These are phyloP conservation scores for Trichoderma sp. DNA, from an alignment of 2,329 filamentous ascomycete genomes.

Conservation along the genomic window DNA sequence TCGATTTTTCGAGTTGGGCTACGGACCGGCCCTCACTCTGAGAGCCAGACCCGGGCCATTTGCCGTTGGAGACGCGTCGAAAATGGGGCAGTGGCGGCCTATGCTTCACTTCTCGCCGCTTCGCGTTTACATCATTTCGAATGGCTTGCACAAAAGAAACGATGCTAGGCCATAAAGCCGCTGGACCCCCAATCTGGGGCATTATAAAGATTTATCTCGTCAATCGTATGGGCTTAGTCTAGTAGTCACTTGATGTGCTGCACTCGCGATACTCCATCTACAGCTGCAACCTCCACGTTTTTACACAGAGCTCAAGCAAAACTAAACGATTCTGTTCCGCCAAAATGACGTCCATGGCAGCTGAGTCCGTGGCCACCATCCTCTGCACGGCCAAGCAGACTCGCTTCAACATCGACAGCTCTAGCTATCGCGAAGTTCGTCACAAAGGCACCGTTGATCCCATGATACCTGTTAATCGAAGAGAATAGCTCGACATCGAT, in stretches of 20 bases:
- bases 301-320: background rate
- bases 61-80: background rate
- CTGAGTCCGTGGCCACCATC: conserved; percentile 52
- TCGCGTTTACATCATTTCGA: background rate
- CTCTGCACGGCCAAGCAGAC: conserved; percentile 66
- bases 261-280: background rate
- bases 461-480: background rate
- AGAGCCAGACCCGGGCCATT: background rate
- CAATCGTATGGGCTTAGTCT: background rate
- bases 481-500: conserved; percentile 62
- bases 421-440: conserved; percentile 55
- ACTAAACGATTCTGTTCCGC: background rate
- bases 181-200: background rate
- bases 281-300: background rate
- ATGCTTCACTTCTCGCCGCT: background rate
- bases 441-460: background rate
- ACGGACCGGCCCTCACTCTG: background rate
- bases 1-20: background rate
- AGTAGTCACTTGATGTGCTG: background rate
- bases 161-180: background rate
- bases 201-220: background rate
- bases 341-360: conserved; percentile 47
- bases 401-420: conserved; percentile 58
- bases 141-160: background rate
- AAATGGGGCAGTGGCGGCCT: background rate